A percentile compares a stretch with the other conserved stretches of the same genome.
These are phyloP conservation scores for Phallus indusiatus DNA, from an alignment of 768 basidiomycete genomes.

Conservation along the genomic window DNA sequence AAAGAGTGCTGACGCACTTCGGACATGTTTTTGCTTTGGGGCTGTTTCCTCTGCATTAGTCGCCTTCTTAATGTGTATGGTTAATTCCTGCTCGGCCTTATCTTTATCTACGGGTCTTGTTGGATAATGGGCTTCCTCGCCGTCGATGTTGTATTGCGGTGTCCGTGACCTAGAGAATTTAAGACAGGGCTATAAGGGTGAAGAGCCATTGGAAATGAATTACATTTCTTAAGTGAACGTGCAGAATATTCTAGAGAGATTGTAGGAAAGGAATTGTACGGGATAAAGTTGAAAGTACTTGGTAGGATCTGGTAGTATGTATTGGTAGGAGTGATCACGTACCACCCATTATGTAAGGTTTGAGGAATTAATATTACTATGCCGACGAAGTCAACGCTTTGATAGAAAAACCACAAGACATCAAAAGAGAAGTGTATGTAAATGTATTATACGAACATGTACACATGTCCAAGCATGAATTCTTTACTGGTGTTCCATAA, in stretches of 20 bases:
- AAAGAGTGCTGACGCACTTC: conserved; percentile 44
- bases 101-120: conserved; percentile 98
- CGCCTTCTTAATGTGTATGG: conserved; percentile 96
- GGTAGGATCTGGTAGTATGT: too few species aligned
- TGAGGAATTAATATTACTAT: too few species aligned
- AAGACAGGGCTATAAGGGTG: conserved; percentile 5
- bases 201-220: conserved; percentile 4
- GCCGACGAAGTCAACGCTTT: too few species aligned
- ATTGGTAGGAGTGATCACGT: too few species aligned
- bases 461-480: too few species aligned
- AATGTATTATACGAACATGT: too few species aligned
- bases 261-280: not conserved
- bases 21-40: conserved; percentile 98
- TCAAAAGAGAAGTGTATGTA: too few species aligned
- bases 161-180: conserved; percentile 7
- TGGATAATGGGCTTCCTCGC: conserved; percentile 82
- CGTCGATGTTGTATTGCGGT: conserved; percentile 48
- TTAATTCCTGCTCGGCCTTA: conserved; percentile 91
- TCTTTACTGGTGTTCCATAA: too few species aligned
- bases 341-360: too few species aligned
- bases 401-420: too few species aligned
- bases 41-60: conserved; percentile 92
- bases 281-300: too few species aligned
- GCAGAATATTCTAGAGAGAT: not conserved
- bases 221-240: not conserved